Evolutionary conservation across 192 early-diverging fungal genomes (phyloP).

Genomic region (Umbelopsis sp.): DNA sequence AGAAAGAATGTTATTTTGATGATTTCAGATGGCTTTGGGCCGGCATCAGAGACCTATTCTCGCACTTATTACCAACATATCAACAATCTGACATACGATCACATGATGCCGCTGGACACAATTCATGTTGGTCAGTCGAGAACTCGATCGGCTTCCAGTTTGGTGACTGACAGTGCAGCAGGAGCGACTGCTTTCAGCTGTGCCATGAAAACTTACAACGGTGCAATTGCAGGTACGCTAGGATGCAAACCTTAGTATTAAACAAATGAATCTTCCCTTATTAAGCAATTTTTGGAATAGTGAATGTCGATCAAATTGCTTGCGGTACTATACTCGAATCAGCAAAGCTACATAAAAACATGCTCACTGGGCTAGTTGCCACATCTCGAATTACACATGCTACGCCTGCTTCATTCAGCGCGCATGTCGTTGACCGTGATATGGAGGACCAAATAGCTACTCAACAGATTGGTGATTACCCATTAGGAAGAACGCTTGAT

Average conservation of each 20-base stretch:
- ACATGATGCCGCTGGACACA: constrained; percentile 63
- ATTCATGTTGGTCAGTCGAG: constrained; percentile 88
- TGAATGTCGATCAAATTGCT: constrained; percentile 63
- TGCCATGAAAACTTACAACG: constrained; percentile 90
- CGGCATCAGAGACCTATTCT: constrained; percentile 89
- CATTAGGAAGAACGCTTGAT: constrained; percentile 81
- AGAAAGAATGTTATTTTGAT: constrained; percentile 88
- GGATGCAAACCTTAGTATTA: too few relatives aligned
- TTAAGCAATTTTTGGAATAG: constrained; percentile 28
- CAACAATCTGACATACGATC: constrained; percentile 55
- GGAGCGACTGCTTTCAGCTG: constrained; percentile 97
- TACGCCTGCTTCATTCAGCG: constrained; percentile 77
- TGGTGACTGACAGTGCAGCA: constrained; percentile 96
- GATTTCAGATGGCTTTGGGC: constrained; percentile 96
- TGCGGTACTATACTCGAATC: constrained; percentile 96
- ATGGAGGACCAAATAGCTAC: constrained; percentile 87
- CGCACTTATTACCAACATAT: constrained; percentile 79
- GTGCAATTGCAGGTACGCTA: constrained; percentile 79
- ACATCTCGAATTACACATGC: constrained; percentile 97
- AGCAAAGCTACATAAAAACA: constrained; percentile 74
- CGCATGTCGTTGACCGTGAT: constrained; percentile 81
- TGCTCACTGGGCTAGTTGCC: constrained; percentile 88
- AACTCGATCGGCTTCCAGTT: constrained; percentile 76
- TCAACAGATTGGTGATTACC: constrained; percentile 90
- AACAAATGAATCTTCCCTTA: background rate